phyloP scores from a whole-genome alignment of 2,329 filamentous ascomycete species.

The Pseudocercospora crystallina region DNA sequence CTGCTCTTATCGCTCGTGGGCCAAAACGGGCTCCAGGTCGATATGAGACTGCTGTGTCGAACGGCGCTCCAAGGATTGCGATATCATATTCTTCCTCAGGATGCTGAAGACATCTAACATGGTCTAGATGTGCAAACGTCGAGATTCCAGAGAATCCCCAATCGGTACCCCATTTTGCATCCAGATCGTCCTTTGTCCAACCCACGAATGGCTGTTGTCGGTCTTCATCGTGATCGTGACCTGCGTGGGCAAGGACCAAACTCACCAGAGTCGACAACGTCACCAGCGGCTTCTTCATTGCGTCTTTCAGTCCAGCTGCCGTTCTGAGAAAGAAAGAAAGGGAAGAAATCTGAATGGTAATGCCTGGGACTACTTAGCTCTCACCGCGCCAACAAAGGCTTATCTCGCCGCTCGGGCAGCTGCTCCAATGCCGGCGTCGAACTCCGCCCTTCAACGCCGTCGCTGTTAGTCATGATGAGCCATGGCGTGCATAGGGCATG shows the following conservation, averaged over 20 bases:
- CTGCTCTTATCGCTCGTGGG: constrained; percentile 61
- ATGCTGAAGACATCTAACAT: constrained; percentile 49
- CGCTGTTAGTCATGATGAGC: constrained; percentile 7
- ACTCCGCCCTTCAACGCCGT: constrained; percentile 1
- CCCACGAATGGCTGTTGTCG: constrained; percentile 25
- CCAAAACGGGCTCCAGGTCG: constrained; percentile 81
- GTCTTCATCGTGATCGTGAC: constrained; percentile 18
- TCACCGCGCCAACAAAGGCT: constrained; percentile 2
- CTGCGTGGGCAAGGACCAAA: constrained; percentile 12
- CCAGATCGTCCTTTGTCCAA: constrained; percentile 30
- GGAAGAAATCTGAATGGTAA: not conserved
- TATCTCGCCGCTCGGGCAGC: constrained; percentile 8
- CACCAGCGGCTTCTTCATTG: constrained; percentile 2
- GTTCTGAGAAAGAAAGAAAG: not conserved
- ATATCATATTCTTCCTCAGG: constrained; percentile 48
- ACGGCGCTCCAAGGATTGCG: constrained; percentile 80
- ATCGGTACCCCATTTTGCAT: constrained; percentile 32
- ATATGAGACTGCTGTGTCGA: constrained; percentile 68
- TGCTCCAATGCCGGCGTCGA: too few relatives aligned
- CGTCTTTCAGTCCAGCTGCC: not conserved
- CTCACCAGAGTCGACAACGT: not conserved
- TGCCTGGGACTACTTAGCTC: too few relatives aligned
- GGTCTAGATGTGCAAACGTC: constrained; percentile 47
- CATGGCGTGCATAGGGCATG: not conserved
- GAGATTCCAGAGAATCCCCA: constrained; percentile 38